Percentiles rank a stretch among this genome's conserved stretches.
Evolutionary conservation across 2,329 filamentous ascomycete genomes (phyloP).

Genomic region (Aureobasidium zeae): DNA sequence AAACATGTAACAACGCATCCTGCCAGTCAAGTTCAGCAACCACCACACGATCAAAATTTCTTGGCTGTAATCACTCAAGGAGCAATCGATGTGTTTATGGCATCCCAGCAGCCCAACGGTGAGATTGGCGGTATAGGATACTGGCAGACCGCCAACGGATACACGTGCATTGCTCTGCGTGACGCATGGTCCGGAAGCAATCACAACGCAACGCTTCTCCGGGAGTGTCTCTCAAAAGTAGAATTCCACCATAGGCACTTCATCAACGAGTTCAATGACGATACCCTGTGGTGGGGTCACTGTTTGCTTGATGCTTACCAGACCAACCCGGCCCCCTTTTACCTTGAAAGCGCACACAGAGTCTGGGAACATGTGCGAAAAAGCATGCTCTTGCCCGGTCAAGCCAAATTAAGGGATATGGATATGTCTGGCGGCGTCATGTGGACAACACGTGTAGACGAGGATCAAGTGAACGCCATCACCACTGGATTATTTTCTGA

Average conservation of each 20-base stretch:
- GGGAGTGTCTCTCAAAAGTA: conserved; percentile 17
- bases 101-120: conserved; percentile 20
- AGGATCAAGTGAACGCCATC: conserved; percentile 17
- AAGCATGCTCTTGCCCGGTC: conserved; percentile 19
- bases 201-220: conserved; percentile 20
- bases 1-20: not conserved
- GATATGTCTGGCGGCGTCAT: conserved; percentile 23
- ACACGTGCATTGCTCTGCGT: conserved; percentile 24
- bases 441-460: conserved; percentile 13
- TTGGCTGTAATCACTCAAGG: conserved; percentile 18
- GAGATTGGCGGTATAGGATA: conserved; percentile 24
- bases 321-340: conserved; percentile 20
- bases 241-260: conserved; percentile 19
- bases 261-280: conserved; percentile 25
- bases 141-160: conserved; percentile 26
- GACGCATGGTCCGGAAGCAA: conserved; percentile 21
- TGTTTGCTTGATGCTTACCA: conserved; percentile 22
- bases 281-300: conserved; percentile 25
- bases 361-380: conserved; percentile 20
- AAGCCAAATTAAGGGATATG: conserved; percentile 18
- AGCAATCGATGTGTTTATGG: conserved; percentile 22
- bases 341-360: conserved; percentile 19
- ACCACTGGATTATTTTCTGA: conserved; percentile 21
- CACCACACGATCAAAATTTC: conserved; percentile 4
- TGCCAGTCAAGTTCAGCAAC: conserved; percentile 10